These are phyloP conservation scores for Suhomyces kilbournensis DNA, from an alignment of 805 yeast species.

Conservation along the genomic window DNA sequence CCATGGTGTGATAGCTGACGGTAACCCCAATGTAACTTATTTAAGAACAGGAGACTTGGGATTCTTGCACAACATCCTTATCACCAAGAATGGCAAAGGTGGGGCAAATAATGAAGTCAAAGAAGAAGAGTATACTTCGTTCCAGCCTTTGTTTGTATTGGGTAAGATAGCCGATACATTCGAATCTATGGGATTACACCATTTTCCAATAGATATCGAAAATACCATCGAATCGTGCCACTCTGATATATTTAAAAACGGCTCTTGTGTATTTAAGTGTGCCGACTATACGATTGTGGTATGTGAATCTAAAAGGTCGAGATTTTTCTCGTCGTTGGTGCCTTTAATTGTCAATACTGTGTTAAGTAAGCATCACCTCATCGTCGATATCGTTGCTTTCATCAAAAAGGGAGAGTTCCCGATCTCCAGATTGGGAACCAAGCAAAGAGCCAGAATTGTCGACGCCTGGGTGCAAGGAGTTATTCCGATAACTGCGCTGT, in stretches of 20 bases:
- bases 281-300: conserved; percentile 77
- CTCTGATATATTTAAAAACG: conserved; percentile 55
- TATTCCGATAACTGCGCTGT: conserved; percentile 38
- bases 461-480: conserved; percentile 50
- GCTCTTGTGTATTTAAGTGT: conserved; percentile 71
- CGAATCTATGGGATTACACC: conserved; percentile 87
- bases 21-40: conserved; percentile 57
- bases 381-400: conserved; percentile 82
- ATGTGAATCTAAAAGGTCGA: conserved; percentile 55
- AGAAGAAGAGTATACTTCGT: conserved; percentile 26
- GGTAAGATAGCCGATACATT: conserved; percentile 85
- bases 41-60: conserved; percentile 94
- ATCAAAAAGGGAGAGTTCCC: conserved; percentile 63
- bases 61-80: conserved; percentile 72
- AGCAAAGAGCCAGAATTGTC: conserved; percentile 71
- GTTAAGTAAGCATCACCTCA: conserved; percentile 74
- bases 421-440: conserved; percentile 66
- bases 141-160: conserved; percentile 80
- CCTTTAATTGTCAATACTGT: conserved; percentile 81
- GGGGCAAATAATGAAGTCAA: conserved; percentile 22
- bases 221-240: conserved; percentile 46
- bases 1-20: conserved; percentile 60
- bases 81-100: conserved; percentile 31
- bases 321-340: conserved; percentile 66
- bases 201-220: conserved; percentile 83